Conservation (phyloP, 495 filamentous ascomycete species). For the Platismatia glauca region DNA sequence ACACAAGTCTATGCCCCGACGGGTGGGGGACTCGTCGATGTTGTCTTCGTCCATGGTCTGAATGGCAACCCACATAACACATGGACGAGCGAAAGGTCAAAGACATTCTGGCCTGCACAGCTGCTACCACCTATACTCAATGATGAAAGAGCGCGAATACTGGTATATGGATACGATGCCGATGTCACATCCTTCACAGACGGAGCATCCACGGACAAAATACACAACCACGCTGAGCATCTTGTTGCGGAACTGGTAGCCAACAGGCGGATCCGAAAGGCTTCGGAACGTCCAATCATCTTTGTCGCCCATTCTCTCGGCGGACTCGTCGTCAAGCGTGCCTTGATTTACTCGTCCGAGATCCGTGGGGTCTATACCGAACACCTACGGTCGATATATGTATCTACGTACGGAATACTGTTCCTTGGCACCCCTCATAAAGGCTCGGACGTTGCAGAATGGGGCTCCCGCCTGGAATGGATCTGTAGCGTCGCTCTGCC, state of each 20-base stretch:
- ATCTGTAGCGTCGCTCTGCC: constrained; percentile 65
- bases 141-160: constrained; percentile 54
- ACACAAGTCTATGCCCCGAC: constrained; percentile 55
- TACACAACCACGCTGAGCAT: constrained; percentile 79
- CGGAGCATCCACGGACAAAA: constrained; percentile 57
- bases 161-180: constrained; percentile 82
- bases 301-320: constrained; percentile 81
- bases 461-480: constrained; percentile 64
- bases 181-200: constrained; percentile 60
- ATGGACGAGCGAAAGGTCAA: constrained; percentile 58
- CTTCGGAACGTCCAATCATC: constrained; percentile 60
- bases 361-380: constrained; percentile 57
- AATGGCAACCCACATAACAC: constrained; percentile 69
- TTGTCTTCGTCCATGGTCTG: constrained; percentile 75
- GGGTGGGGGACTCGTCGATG: constrained; percentile 46
- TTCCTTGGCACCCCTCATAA: constrained; percentile 86
- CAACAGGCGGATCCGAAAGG: constrained; percentile 49
- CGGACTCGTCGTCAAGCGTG: constrained; percentile 70
- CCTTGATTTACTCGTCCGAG: constrained; percentile 55
- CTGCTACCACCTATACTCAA: constrained; percentile 59
- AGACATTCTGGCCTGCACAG: constrained; percentile 68
- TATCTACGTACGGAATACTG: constrained; percentile 75
- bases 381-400: constrained; percentile 67
- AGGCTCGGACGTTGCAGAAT: constrained; percentile 67
- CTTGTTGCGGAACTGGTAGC: constrained; percentile 53